Evolutionary conservation across 345 rosid species (phyloP), one percentile per base, ranked within the genome.

Genomic region (Firmiana major): DNA sequence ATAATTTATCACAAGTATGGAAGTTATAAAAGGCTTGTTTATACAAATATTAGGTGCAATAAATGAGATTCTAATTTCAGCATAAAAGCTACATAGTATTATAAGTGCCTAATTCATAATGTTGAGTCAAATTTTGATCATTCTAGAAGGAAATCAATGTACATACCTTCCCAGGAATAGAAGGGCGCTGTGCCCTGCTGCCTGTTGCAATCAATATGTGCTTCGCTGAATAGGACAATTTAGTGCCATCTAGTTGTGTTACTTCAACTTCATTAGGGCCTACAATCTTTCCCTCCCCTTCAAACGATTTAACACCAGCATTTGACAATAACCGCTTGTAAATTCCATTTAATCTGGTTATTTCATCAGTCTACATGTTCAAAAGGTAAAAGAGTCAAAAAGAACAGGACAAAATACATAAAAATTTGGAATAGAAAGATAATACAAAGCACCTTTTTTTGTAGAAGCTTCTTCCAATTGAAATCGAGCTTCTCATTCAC

Each of bases 191-290:
- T 68, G 99, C 99, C 80, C 95, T 87, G 81, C 93, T 86, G 71
- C 99, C 99, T 83, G 99, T 96, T 55, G 99, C 94, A 78, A 96
- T 96, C 84, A 96, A 81, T 82, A 96, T 93, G 86, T 96, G 91
- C 86, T 92, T 96, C 4, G 97, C 94, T 43, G 97, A 80, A 72
- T 89, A 96, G 77, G 83, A 82, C 81, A 93, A 82, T 84, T 92
- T 93, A 5, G 99, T 93, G 36, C 99, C 98, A 88, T 96, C 99
- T 62, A 88, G 77, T 80, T 93, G 99, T 75, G 89, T 91, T 83
- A 96, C 89, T 89, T 91, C 95, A 81, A 96, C 97, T 82, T 93
- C 93, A 79, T 92, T 88, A 36, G 97, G 97, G 81, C 97, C 97
- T 65, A 90, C 92, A 63, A 96, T 57, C 85, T 87, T 93, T 75